Evolutionary conservation across 2,329 filamentous ascomycete species (phyloP).

Genomic region (Daldinia sp.): DNA sequence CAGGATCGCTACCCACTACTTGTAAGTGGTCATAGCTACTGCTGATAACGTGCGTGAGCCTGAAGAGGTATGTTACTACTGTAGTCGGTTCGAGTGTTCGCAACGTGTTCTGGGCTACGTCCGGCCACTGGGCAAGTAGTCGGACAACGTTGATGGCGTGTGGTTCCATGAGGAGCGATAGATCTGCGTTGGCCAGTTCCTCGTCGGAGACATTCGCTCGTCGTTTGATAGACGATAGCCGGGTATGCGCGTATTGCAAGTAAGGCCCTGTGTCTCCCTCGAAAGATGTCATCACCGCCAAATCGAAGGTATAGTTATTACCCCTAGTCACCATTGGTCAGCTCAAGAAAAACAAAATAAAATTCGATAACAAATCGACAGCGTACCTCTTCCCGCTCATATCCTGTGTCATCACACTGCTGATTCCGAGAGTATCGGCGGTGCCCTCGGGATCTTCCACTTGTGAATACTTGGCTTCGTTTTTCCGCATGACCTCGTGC

Average conservation of each 20-base stretch:
- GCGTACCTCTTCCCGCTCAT: slow-evolving; percentile 91
- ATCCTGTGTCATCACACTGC: slow-evolving; percentile 96
- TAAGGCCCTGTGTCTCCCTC: slow-evolving; percentile 81
- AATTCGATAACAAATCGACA: slow-evolving; percentile 43
- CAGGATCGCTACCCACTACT: slow-evolving; percentile 82
- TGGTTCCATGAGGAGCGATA: slow-evolving; percentile 68
- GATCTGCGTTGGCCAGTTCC: slow-evolving; percentile 39
- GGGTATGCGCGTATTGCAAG: slow-evolving; percentile 77
- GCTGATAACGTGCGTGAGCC: slow-evolving; percentile 85
- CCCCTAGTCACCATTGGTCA: slow-evolving; percentile 51
- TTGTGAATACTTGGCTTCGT: slow-evolving; percentile 89
- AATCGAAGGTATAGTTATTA: slow-evolving; percentile 71
- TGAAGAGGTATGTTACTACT: slow-evolving; percentile 67
- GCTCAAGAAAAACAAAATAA: slow-evolving; percentile 41
- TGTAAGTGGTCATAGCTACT: slow-evolving; percentile 85
- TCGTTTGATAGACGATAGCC: slow-evolving; percentile 63
- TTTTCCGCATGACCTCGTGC: slow-evolving; percentile 97
- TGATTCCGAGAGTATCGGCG: slow-evolving; percentile 92
- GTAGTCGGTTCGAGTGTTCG: slow-evolving; percentile 83
- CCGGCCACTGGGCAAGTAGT: slow-evolving; percentile 85
- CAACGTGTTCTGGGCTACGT: slow-evolving; percentile 84
- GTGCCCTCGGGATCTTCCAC: slow-evolving; percentile 84
- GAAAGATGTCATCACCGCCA: slow-evolving; percentile 78
- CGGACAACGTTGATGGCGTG: slow-evolving; percentile 73
- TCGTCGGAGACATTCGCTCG: slow-evolving; percentile 51